A percentile compares a stretch with the other conserved stretches of the same genome.
Conservation (phyloP, 176 grass and related monocot genomes). For the Oryza nivara region DNA sequence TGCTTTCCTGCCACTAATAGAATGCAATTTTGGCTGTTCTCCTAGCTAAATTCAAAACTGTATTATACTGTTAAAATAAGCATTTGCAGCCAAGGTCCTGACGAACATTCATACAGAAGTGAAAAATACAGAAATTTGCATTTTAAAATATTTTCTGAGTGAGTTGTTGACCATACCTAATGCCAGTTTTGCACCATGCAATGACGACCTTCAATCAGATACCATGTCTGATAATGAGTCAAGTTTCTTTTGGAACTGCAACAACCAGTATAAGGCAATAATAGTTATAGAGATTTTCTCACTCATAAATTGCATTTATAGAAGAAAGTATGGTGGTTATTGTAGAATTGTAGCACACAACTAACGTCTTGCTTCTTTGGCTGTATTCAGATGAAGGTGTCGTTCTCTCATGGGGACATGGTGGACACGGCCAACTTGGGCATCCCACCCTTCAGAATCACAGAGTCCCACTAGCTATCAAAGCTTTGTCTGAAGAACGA, state of each 20-base stretch:
- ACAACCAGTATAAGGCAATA: background rate
- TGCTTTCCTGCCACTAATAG: background rate
- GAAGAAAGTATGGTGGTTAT: constrained; percentile 1
- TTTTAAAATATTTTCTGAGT: background rate
- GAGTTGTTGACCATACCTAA: background rate
- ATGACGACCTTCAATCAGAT: background rate
- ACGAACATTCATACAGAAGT: background rate
- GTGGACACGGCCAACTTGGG: constrained; percentile 87
- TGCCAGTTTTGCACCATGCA: background rate
- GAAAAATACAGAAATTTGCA: background rate
- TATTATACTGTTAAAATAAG: background rate
- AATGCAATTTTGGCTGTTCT: background rate
- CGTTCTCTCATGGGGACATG: constrained; percentile 91
- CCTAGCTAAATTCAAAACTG: background rate
- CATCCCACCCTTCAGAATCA: constrained; percentile 79
- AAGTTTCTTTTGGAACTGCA: constrained; percentile 15
- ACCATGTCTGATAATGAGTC: background rate
- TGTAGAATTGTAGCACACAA: constrained; percentile 31
- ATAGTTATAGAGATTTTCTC: background rate
- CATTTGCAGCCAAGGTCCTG: background rate
- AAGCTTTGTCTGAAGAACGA: constrained; percentile 66
- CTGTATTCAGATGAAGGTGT: constrained; percentile 72
- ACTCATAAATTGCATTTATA: background rate
- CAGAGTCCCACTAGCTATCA: constrained; percentile 68
- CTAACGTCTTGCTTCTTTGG: constrained; percentile 13